Conservation (phyloP, 805 yeast genomes). For the Yamadazyma takamatsuzukensis region DNA sequence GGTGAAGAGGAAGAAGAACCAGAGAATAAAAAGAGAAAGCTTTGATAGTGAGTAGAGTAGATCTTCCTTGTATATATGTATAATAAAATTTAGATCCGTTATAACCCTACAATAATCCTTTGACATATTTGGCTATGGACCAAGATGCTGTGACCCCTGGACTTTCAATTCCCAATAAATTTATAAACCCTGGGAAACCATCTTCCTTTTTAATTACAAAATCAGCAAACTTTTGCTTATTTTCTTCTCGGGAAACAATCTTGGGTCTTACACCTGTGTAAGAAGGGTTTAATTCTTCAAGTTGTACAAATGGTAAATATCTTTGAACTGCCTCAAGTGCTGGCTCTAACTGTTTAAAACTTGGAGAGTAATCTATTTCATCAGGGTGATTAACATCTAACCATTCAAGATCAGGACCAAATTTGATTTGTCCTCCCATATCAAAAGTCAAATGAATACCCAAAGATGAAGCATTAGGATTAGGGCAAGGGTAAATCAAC, state of each 20-base stretch:
- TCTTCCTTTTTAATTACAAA: slow-evolving; percentile 68
- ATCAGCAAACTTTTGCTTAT: slow-evolving; percentile 53
- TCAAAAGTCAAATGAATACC: slow-evolving; percentile 89
- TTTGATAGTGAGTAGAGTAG: slow-evolving; percentile 5
- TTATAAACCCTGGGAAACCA: slow-evolving; percentile 75
- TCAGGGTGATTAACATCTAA: slow-evolving; percentile 38
- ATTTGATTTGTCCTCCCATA: slow-evolving; percentile 70
- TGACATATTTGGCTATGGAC: slow-evolving; percentile 79
- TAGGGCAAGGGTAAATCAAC: slow-evolving; percentile 70
- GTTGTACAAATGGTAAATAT: slow-evolving; percentile 61
- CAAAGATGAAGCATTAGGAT: slow-evolving; percentile 65
- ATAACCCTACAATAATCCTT: slow-evolving; percentile 20
- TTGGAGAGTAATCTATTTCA: slow-evolving; percentile 46
- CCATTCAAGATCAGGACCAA: slow-evolving; percentile 92
- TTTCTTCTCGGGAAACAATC: slow-evolving; percentile 42
- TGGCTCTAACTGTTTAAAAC: slow-evolving; percentile 42
- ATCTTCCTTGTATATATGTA: slow-evolving; percentile 1
- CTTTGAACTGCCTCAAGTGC: slow-evolving; percentile 57
- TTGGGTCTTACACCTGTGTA: slow-evolving; percentile 88
- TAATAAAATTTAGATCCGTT: slow-evolving; percentile 2
- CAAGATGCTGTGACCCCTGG: slow-evolving; percentile 84
- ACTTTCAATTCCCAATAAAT: slow-evolving; percentile 79
- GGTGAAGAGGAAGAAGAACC: slow-evolving; percentile 17
- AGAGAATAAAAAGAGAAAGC: slow-evolving; percentile 18
- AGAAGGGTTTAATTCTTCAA: slow-evolving; percentile 54